phyloP scores from a whole-genome alignment of 495 filamentous ascomycete species.

The Talaromyces proteolyticus region DNA sequence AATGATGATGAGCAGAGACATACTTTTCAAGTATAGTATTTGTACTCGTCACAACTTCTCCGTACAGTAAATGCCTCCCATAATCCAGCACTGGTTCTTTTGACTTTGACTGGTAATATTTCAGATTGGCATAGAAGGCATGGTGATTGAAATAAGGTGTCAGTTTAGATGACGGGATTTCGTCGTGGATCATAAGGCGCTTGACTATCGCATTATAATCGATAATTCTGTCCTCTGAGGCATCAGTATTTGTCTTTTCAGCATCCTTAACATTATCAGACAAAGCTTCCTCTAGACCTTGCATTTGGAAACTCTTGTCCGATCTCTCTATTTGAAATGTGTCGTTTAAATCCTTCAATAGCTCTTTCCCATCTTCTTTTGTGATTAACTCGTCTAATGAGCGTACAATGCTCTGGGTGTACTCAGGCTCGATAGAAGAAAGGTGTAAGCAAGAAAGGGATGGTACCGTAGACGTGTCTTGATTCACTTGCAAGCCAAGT shows the following conservation, averaged over 20 bases:
- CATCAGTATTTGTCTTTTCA: conserved; percentile 23
- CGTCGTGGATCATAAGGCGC: conserved; percentile 59
- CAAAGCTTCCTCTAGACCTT: conserved; percentile 46
- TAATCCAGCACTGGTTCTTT: conserved; percentile 54
- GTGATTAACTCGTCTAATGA: conserved; percentile 64
- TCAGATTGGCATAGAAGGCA: conserved; percentile 68
- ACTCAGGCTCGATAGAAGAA: conserved; percentile 58
- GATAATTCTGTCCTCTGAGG: conserved; percentile 40
- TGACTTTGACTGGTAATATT: conserved; percentile 55
- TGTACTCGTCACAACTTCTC: conserved; percentile 89
- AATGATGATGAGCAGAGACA: conserved; percentile 6
- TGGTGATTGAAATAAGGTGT: conserved; percentile 89
- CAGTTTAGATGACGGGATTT: conserved; percentile 64
- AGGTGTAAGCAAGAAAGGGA: conserved; percentile 83
- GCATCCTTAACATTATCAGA: conserved; percentile 13
- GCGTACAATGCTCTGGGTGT: conserved; percentile 60
- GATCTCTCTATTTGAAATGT: conserved; percentile 68
- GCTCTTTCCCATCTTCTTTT: conserved; percentile 60
- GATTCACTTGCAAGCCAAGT: conserved; percentile 70
- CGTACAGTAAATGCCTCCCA: conserved; percentile 77
- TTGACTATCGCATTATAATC: conserved; percentile 75
- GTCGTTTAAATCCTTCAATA: conserved; percentile 81
- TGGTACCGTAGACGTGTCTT: conserved; percentile 65
- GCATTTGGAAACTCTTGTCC: conserved; percentile 55
- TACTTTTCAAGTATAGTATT: conserved; percentile 93